Conservation (phyloP, 1,284 basidiomycete genomes). For the Apiotrichum sp. region DNA sequence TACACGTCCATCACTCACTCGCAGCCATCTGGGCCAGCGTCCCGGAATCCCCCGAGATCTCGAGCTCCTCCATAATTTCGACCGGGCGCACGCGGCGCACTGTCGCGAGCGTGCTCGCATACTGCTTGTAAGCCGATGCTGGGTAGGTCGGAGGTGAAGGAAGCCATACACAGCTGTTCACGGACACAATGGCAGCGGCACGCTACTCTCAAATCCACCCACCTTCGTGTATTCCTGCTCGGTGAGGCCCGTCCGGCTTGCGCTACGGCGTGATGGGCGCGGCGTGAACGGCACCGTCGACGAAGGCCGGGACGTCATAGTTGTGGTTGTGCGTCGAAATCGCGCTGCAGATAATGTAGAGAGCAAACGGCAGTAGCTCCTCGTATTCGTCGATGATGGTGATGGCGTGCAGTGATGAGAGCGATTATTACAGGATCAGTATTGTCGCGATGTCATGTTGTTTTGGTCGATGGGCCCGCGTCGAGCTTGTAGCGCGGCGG, state of each 20-base stretch:
- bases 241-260: constrained; percentile 21
- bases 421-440: no score
- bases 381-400: no score
- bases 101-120: constrained; percentile 37
- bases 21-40: not conserved
- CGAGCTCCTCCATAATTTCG: constrained; percentile 41
- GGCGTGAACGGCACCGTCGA: constrained; percentile 42
- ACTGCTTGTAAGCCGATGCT: constrained; percentile 12
- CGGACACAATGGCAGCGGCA: not conserved
- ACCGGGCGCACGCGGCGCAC: constrained; percentile 36
- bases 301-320: not conserved
- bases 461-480: no score
- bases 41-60: constrained; percentile 31
- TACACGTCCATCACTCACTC: constrained; percentile 2
- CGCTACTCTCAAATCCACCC: constrained; percentile 10
- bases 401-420: no score
- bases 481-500: no score
- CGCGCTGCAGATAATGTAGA: no score
- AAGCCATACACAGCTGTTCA: not conserved
- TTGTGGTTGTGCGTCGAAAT: no score
- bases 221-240: constrained; percentile 32
- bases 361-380: no score
- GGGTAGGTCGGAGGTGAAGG: not conserved
- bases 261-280: constrained; percentile 27
- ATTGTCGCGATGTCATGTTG: no score